Conservation (phyloP, 75 land plant species). For the Sequoia sempervirens region DNA sequence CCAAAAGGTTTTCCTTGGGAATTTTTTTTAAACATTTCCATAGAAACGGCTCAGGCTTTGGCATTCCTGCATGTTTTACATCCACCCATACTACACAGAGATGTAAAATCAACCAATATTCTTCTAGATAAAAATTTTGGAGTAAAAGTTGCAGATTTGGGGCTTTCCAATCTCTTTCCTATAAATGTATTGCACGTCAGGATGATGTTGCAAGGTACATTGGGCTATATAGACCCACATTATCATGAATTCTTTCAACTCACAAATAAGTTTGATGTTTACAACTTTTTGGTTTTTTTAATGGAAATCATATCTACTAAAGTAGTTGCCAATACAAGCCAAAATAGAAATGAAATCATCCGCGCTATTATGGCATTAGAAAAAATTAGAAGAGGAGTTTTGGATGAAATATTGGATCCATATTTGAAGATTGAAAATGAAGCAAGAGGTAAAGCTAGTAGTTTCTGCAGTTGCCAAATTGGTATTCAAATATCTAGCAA, state of each 20-base stretch:
- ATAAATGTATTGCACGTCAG: slow-evolving; percentile 26
- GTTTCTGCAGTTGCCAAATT: slow-evolving; percentile 22
- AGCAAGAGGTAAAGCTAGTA: background rate
- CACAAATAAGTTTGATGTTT: slow-evolving; percentile 35
- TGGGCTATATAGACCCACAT: slow-evolving; percentile 36
- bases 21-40: slow-evolving; percentile 13
- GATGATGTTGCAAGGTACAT: slow-evolving; percentile 29
- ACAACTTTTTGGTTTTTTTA: slow-evolving; percentile 41
- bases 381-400: slow-evolving; percentile 14
- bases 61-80: slow-evolving; percentile 20
- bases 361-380: slow-evolving; percentile 22
- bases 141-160: slow-evolving; percentile 39
- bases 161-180: slow-evolving; percentile 30
- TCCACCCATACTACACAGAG: slow-evolving; percentile 33
- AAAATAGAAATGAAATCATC: slow-evolving; percentile 15
- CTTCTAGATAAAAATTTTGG: slow-evolving; percentile 22
- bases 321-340: slow-evolving; percentile 20
- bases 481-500: slow-evolving; percentile 27
- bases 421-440: slow-evolving; percentile 1
- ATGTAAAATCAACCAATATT: slow-evolving; percentile 36
- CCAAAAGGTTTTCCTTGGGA: slow-evolving; percentile 14
- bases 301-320: slow-evolving; percentile 30
- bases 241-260: slow-evolving; percentile 33
- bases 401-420: slow-evolving; percentile 32
- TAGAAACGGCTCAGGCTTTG: slow-evolving; percentile 28